Evolutionary conservation across 148 eudicot genomes (phyloP), one percentile per base, ranked within the genome.

Genomic region (Salicornia ramosissima): DNA sequence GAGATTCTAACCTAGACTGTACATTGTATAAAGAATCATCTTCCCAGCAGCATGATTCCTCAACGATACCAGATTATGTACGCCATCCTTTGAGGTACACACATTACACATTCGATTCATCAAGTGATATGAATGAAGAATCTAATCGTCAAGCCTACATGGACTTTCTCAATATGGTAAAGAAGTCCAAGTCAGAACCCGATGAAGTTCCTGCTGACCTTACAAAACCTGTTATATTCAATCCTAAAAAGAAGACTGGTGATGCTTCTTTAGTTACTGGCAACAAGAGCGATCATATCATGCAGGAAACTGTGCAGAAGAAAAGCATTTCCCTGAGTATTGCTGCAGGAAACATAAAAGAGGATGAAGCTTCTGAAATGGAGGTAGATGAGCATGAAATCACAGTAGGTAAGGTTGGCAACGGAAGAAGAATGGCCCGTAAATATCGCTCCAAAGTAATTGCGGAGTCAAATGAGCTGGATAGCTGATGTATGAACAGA

Each of bases 11-110:
- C 66, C 72, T 61, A 43, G 75, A 82, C 24, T 21, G n/a, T n/a
- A 16, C 29, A 64, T 45, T 24, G 10, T 51, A 67, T 13, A 55
- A 54, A 50, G 79, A 24, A 57, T 72, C 56, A 43, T 39, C 77
- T 45, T 69, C 69, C 42, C 51, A 46, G 62, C 71, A 65, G 6
- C 74, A 62, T 28, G 56, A 83, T 62, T 69, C 70, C n/a, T 68
- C 85, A 12, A 63, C 50, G 47, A 78, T 89, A 55, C 96, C 97
- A 29, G 92, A 89, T 45, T 80, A 87, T 72, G 21, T 89, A 18
- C 85, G 79, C 59, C 86, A 87, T 77, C 97, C 95, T 72, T 77
- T 85, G 4, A 87, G 78, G 67, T 91, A 91, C 60, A 87, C 81
- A 9, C 85, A 73, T 65, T 91, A 91, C 68, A 81, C 92, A 66